These are phyloP conservation scores for Moesziomyces sp. DNA, from an alignment of 1,284 basidiomycete species.

Conservation along the genomic window DNA sequence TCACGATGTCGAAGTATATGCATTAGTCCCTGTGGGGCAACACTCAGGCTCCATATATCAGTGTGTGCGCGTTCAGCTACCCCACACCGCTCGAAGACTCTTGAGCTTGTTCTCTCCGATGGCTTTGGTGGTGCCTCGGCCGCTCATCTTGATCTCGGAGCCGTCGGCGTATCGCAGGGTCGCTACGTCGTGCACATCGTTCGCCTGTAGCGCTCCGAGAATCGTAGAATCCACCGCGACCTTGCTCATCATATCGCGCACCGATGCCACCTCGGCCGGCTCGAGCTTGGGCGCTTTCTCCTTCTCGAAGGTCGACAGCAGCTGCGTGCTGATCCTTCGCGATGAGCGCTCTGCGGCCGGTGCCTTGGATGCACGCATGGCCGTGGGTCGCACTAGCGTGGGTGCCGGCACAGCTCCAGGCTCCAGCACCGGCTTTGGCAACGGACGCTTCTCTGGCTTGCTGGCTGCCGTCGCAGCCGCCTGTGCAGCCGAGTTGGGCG, in stretches of 20 bases:
- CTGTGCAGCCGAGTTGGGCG: background rate
- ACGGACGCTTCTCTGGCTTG: slow-evolving; percentile 30
- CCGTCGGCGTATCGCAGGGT: slow-evolving; percentile 29
- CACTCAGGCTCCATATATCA: background rate
- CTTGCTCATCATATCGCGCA: slow-evolving; percentile 39
- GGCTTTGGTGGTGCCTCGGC: slow-evolving; percentile 58
- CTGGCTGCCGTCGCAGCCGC: background rate
- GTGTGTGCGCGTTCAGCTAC: slow-evolving; percentile 21
- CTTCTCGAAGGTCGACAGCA: slow-evolving; percentile 43
- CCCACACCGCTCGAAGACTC: slow-evolving; percentile 55
- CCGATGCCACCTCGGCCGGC: slow-evolving; percentile 6
- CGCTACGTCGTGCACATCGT: slow-evolving; percentile 12
- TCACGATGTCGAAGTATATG: background rate
- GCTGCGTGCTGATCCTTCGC: slow-evolving; percentile 31
- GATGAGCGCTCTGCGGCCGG: slow-evolving; percentile 17
- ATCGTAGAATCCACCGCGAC: slow-evolving; percentile 44
- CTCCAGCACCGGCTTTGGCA: slow-evolving; percentile 35
- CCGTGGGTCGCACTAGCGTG: slow-evolving; percentile 29
- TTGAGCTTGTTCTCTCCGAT: slow-evolving; percentile 52
- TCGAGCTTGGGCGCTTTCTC: slow-evolving; percentile 5
- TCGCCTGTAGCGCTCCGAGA: slow-evolving; percentile 23
- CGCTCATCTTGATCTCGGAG: slow-evolving; percentile 43
- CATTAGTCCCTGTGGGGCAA: background rate
- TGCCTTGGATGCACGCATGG: slow-evolving; percentile 27
- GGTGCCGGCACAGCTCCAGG: slow-evolving; percentile 34